These are phyloP conservation scores for Solanum hybrid DNA, from an alignment of 305 asterid genomes.

Conservation along the genomic window DNA sequence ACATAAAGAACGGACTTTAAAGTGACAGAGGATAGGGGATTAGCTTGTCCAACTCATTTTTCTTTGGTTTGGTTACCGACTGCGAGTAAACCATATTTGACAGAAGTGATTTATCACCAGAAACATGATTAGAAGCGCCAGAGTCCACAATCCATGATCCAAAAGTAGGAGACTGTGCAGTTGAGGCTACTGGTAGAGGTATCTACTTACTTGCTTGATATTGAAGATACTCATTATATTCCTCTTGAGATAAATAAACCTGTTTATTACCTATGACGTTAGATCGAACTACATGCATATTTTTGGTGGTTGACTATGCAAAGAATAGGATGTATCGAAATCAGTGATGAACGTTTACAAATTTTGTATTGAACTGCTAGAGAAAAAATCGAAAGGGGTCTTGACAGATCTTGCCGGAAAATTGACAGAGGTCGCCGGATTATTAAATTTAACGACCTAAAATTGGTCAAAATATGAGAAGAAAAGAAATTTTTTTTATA, in stretches of 20 bases:
- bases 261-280: neutral
- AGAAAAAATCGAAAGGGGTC: neutral
- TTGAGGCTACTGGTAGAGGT: neutral
- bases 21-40: neutral
- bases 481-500: neutral
- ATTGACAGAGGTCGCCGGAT: neutral
- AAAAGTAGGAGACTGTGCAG: neutral
- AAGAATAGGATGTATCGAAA: neutral
- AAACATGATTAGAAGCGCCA: neutral
- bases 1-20: neutral
- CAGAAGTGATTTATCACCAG: neutral
- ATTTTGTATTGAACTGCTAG: neutral
- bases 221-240: neutral
- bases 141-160: neutral
- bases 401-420: neutral
- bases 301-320: neutral
- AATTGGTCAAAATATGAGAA: neutral
- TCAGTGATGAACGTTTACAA: neutral
- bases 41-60: neutral
- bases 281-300: neutral
- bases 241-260: neutral
- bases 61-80: neutral
- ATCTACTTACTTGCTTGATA: neutral
- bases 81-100: neutral
- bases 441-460: neutral